Base-by-base conservation (phyloP, 495 filamentous ascomycete genomes). In the Neurospora africana region DNA sequence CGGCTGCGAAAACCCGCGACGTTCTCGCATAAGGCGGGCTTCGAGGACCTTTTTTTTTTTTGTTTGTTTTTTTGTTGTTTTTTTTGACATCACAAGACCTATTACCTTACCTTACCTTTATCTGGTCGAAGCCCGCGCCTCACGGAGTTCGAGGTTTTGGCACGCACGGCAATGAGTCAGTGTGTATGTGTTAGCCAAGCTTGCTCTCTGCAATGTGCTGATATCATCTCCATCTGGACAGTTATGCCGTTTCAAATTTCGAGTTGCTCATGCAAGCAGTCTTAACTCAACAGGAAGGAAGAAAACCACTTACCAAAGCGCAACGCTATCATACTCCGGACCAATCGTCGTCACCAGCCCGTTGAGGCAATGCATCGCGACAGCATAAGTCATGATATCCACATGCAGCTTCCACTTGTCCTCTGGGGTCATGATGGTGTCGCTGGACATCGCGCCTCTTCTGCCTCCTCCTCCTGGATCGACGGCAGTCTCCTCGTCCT, bases 361-460 rank as follows among this genome's bases (percentile, higher is more conserved):
- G 69, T 87, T 89, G 71, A 91, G 83, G 78, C 86, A 87, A 77
- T 93, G 91, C 69, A 91, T 88, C 39, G 91, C 88, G 41, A 89
- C 89, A 73, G 92, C 84, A 81, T 92, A 92, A 68, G 89, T 87
- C 78, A 93, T 85, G 73, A 93, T 91, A 74, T 89, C 84, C 67
- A 90, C 82, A 77, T 95, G 92, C 40, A 95, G 84, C 74, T 87
- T 85, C 88, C 90, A 94, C 77, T 90, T 91, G 77, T 88, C 80
- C 75, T 91, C 86, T 73, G 86, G 30, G 11, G 40, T 36, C 3
- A 70, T 53, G 27, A 27, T 33, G 53, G 38, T 38, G 9, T 19
- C 37, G 37, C 19, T 72, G n/a, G 36, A 41, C 39, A 37, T 35
- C 27, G 70, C 68, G 30, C 69, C 35, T 43, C 27, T n/a, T 4